Percentiles rank a stretch among this genome's conserved stretches.
Evolutionary conservation across 139 green algal species (phyloP).

Genomic region (Chlamydomonas incerta): DNA sequence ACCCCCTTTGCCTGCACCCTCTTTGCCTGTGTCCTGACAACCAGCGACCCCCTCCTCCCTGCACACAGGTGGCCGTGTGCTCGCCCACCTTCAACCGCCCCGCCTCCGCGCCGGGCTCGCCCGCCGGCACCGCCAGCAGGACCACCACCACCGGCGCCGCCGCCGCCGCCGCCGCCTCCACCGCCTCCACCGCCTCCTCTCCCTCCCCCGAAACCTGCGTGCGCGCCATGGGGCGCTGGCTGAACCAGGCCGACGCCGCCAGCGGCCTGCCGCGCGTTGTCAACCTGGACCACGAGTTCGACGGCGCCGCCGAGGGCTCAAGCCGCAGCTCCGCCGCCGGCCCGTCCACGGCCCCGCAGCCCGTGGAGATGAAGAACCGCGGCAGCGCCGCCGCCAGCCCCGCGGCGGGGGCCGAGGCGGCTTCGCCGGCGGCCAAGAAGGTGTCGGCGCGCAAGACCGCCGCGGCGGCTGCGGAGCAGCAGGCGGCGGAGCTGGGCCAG

Average conservation of each 20-base stretch:
- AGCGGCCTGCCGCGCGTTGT: background rate
- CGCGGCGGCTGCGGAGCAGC: background rate
- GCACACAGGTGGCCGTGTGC: background rate
- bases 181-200: background rate
- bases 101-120: no score
- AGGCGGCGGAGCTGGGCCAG: background rate
- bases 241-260: background rate
- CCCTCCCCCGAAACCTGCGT: conserved; percentile 3
- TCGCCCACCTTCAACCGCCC: no score
- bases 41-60: no score
- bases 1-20: no score
- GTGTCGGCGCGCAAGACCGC: background rate
- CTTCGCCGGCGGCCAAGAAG: background rate
- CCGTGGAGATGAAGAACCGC: no score
- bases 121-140: no score
- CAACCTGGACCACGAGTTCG: no score
- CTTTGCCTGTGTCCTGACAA: no score
- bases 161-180: background rate
- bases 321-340: no score
- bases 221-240: background rate
- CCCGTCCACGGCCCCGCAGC: no score
- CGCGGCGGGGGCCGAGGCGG: background rate
- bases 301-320: no score
- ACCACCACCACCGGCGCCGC: background rate
- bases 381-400: no score